These are phyloP conservation scores for Piloderma croceum DNA, from an alignment of 768 basidiomycete genomes.

Conservation along the genomic window DNA sequence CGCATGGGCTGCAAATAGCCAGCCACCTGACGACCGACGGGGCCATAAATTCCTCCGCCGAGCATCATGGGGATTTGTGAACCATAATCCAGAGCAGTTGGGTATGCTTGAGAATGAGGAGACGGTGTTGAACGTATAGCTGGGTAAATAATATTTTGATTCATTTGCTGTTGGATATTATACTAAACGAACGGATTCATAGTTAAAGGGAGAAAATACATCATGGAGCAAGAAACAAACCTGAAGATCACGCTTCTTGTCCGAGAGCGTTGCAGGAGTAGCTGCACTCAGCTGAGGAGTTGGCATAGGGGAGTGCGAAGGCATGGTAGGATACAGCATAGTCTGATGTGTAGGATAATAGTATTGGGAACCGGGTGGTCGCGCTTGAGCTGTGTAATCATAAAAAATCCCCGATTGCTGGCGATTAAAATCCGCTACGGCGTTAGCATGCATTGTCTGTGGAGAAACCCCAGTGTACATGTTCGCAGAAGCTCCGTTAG, in stretches of 20 bases:
- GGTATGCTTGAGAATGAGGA: conserved; percentile 40
- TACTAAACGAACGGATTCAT: conserved; percentile 27
- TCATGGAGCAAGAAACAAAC: conserved; percentile 28
- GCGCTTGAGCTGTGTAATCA: conserved; percentile 46
- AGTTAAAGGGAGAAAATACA: conserved; percentile 6
- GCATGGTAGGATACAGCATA: conserved; percentile 56
- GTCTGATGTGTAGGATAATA: conserved; percentile 55
- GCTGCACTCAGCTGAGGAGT: conserved; percentile 41
- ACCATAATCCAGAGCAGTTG: conserved; percentile 43
- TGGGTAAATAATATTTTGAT: conserved; percentile 37
- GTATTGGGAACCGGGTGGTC: conserved; percentile 49
- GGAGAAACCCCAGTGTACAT: conserved; percentile 45
- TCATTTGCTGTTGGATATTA: conserved; percentile 43
- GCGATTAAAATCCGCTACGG: conserved; percentile 34
- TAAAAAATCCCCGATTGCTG: conserved; percentile 54
- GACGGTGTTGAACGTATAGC: conserved; percentile 38
- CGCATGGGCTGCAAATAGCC: conserved; percentile 37
- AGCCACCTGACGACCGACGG: conserved; percentile 28
- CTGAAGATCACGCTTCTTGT: conserved; percentile 57
- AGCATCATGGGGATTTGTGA: conserved; percentile 41
- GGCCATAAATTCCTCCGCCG: conserved; percentile 42
- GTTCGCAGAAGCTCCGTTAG: conserved; percentile 35
- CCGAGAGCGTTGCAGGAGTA: conserved; percentile 34
- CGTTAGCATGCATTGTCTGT: conserved; percentile 38
- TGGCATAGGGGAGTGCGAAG: conserved; percentile 50